Evolutionary conservation across 2,329 filamentous ascomycete genomes (phyloP), one percentile per base, ranked within the genome.

Genomic region (Akanthomyces uredinophilus): DNA sequence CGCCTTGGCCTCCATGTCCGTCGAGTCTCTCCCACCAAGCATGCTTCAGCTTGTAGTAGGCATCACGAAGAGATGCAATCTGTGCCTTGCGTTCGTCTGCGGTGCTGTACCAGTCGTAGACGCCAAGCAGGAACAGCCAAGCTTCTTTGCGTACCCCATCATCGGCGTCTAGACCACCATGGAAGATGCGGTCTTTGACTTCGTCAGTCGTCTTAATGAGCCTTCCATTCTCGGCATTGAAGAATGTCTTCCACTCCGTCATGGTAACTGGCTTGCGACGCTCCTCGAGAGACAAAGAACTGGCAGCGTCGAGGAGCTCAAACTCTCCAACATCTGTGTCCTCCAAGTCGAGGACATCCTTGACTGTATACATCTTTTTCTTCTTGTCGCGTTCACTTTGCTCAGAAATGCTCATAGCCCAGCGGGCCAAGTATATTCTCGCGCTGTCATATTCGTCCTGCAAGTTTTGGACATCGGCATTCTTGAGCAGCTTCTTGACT

Each of bases 391-490:
- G 83, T 71, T 99, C 95, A 69, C 93, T 94, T 77, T 99, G 95
- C 73, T 99, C 96, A 0, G 95, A 93, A 66, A 99, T 96, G 8
- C 92, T 92, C 95, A 99, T 98, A 2, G 95, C 95, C 95, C 95
- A 99, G 65, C 95, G 84, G 24, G 95, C 95, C 44, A 99, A 82
- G 71, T 99, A 99, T 64, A 99, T 83, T 66, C 95, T 85, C 4
- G 96, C 95, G 69, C 92, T 96, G 78, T 99, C 96, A 69, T 97
- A 99, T 72, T 99, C 96, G 64, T 98, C 93, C 71, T 97, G 93
- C 24, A 99, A 75, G 0, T 91, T 97, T 77, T 97, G 93, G 0
- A 99, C 92, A 70, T 99, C 93, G 0, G 93, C 93, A 66, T 96
- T 97, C 71, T 87, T 88, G 74, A 99, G 85, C 68, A 99, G 74